phyloP scores from a whole-genome alignment of 257 asterid species.

The Craterostigma plantagineum region DNA sequence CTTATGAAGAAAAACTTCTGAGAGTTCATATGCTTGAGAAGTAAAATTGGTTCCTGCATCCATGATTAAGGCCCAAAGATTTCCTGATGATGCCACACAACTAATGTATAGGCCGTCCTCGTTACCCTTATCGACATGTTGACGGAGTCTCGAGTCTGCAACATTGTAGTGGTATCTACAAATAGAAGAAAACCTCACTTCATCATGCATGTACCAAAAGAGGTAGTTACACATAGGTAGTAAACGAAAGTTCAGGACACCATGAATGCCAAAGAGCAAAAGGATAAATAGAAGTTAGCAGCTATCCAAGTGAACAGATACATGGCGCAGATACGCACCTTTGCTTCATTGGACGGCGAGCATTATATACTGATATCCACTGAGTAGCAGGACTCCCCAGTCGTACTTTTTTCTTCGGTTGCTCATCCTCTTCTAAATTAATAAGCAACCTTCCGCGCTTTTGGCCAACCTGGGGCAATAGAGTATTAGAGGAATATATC shows the following conservation, averaged over 20 bases:
- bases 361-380: constrained; percentile 94
- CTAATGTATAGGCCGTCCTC: constrained; percentile 87
- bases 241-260: too few relatives aligned
- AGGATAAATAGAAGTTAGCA: too few relatives aligned
- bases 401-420: constrained; percentile 93
- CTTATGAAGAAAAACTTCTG: constrained; percentile 82
- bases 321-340: constrained; percentile 23
- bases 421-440: constrained; percentile 92
- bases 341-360: constrained; percentile 94
- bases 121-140: constrained; percentile 82
- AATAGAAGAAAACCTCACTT: not conserved
- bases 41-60: constrained; percentile 89
- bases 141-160: constrained; percentile 60
- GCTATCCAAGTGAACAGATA: too few relatives aligned
- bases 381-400: constrained; percentile 93
- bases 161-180: constrained; percentile 73
- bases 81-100: constrained; percentile 84
- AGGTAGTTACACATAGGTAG: not conserved
- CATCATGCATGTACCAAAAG: not conserved
- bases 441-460: constrained; percentile 81
- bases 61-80: constrained; percentile 97
- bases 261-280: too few relatives aligned
- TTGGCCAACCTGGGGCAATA: constrained; percentile 54
- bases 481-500: too few relatives aligned
- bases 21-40: constrained; percentile 87